A percentile compares a stretch with the other conserved stretches of the same genome.
These are phyloP conservation scores for Salvia sclarea DNA, from an alignment of 305 asterid genomes.

Conservation along the genomic window DNA sequence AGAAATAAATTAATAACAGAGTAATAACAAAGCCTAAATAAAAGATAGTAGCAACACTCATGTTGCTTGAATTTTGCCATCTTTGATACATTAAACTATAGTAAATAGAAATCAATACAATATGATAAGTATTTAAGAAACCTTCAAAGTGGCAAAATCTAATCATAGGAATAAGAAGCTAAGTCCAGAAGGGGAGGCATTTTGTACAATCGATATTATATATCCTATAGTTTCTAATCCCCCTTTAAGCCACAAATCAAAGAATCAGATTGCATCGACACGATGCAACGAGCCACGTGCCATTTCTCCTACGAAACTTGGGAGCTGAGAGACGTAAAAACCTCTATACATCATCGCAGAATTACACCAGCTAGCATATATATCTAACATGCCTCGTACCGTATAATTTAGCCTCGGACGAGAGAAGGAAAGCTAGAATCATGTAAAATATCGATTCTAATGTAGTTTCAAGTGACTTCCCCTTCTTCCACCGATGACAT, in stretches of 20 bases:
- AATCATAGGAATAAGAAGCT: constrained; percentile 13
- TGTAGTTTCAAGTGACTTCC: background rate
- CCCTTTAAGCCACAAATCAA: constrained; percentile 31
- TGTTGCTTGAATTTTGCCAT: background rate
- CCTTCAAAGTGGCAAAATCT: constrained; percentile 3
- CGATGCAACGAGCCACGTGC: constrained; percentile 20
- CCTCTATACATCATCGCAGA: constrained; percentile 31
- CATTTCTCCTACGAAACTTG: constrained; percentile 21
- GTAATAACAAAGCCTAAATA: background rate
- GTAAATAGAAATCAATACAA: background rate
- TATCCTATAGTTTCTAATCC: constrained; percentile 24
- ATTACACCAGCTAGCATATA: constrained; percentile 26
- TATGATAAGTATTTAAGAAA: background rate
- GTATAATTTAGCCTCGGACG: constrained; percentile 12
- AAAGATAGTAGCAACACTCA: background rate
- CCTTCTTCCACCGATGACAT: constrained; percentile 27
- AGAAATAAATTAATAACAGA: too few relatives aligned
- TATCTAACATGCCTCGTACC: constrained; percentile 12
- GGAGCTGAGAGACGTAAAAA: constrained; percentile 26
- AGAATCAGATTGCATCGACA: constrained; percentile 24
- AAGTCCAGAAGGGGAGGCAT: background rate
- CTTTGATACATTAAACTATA: background rate
- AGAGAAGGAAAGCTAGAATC: constrained; percentile 25
- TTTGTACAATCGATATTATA: constrained; percentile 30
- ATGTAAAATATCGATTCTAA: constrained; percentile 14